Evolutionary conservation across 768 basidiomycete genomes (phyloP), one percentile per base, ranked within the genome.

Genomic region (Lactifluus pinguis): DNA sequence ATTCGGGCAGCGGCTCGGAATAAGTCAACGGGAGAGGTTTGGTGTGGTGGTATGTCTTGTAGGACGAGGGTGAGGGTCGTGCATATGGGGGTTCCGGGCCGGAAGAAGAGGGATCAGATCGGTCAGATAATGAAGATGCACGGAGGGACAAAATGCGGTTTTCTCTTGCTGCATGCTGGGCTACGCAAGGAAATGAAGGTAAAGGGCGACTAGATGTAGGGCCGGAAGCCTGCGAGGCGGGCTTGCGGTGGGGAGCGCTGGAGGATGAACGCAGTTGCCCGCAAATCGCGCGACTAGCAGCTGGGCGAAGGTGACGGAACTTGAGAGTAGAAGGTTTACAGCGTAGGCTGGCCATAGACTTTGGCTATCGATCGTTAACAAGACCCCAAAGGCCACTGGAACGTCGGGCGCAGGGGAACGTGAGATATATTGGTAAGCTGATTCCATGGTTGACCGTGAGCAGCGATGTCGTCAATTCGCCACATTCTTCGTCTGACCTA

Each of bases 51-150:
- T 86, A 95, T 29, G 80, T 72, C 44, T 80, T 73, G 77, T 95
- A 97, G 0, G 85, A 81, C 5, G 79, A 72, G 0, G 91, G 91
- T 60, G 76, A 87, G 0, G 90, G 90, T 11, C 90, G 83, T 0
- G 87, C 86, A 67, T 93, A 93, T 0, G 89, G 79, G 0, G 89
- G 88, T 68, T 93, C 91, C 0, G 91, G 91, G 6, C 90, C 91
- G 19, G 81, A 77, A 19, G 78, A 78, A 0, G 71, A 64, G 3
- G 72, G 67, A 29, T 72, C 39, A 4, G 62, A 17, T 29, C 10
- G 7, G 19, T 21, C 44, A 45, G 44, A 42, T 42, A 53, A 29
- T 15, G 45, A 19, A 2, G 61, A 53, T 10, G 32, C 36, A 17
- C 30, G 65, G 56, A 48, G 62, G 48, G 73, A 74, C 53, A 75